Conservation (phyloP, 257 asterid genomes). For the Solanum chilense region DNA sequence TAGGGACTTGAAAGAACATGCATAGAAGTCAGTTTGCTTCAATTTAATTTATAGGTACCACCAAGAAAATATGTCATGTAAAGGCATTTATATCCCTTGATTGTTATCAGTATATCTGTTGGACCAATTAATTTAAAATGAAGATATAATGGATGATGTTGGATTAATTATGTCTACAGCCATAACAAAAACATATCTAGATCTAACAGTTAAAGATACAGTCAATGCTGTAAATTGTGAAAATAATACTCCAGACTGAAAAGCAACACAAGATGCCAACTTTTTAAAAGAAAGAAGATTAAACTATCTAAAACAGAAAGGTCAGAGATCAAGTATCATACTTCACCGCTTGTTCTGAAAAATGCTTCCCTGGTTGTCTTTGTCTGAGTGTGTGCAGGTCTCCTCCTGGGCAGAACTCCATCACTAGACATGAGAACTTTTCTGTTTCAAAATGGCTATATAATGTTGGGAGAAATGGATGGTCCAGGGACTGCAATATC, state of each 20-base stretch:
- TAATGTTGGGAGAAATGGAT: conserved; percentile 67
- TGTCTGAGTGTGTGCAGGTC: conserved; percentile 75
- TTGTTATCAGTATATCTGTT: not conserved
- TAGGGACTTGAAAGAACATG: not conserved
- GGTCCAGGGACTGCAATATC: conserved; percentile 65
- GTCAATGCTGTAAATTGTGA: not conserved
- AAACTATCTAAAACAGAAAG: not conserved
- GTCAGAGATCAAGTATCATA: conserved; percentile 23
- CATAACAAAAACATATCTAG: not conserved
- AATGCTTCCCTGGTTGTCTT: conserved; percentile 74
- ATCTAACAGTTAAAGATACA: not conserved
- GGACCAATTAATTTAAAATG: not conserved
- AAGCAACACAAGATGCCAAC: not conserved
- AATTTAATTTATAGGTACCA: not conserved
- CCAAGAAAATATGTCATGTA: not conserved
- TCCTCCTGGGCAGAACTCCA: conserved; percentile 90
- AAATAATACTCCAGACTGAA: not conserved
- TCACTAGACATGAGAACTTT: conserved; percentile 70
- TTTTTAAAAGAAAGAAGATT: not conserved
- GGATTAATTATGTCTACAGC: not conserved
- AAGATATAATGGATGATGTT: not conserved
- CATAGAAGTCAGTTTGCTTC: not conserved
- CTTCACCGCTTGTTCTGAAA: conserved; percentile 82
- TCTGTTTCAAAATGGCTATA: conserved; percentile 68
- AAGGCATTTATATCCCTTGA: not conserved